Base-by-base conservation (phyloP, 108 stramenopile species). In the Conticribra weissflogii region DNA sequence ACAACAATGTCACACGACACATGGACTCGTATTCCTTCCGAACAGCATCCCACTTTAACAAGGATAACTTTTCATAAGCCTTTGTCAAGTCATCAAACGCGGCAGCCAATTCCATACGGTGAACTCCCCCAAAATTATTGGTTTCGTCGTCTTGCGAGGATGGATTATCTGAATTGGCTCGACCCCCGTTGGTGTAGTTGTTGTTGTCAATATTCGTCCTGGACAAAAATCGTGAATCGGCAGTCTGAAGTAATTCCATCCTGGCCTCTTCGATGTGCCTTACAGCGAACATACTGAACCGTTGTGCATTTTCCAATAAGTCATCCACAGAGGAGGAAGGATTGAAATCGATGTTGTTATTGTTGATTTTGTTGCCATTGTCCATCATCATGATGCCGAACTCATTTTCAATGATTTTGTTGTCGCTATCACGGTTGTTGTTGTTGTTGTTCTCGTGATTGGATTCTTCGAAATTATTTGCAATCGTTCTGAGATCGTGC, bases 41-140 rank as follows among this genome's bases (percentile, higher is more conserved):
- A 17, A 56, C 64, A 15, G 45, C 56, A 65, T 74, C 72, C 72
- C 72, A 74, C 59, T 74, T 74, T 19, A 66, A 44, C 18, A 25
- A 30, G 1, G 72, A 65, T 45, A 74, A 29, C 53, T 65, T 66
- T 14, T 74, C 63, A 52, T 74, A 74, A 3, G 63, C 63, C 16
- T 55, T 21, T 51, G 34, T 59, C 72, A 74, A 45, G 32, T 74
- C 56, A 23, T 74, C 29, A 17, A 74, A 59, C 44, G 64, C 63
- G 17, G 51, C 36, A 1, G 25, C 19, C 16, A 60, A 19, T 46
- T 63, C 62, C 16, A 23, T 19, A 0, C 47, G 41, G 15, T 64
- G 49, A 25, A 18, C 45, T 16, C 32, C 45, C 27, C 63, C 63
- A 29, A 64, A 64, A 52, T 30, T 22, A 19, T 9, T 32, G 8